Base-by-base conservation (phyloP, 495 filamentous ascomycete genomes). In the Trypethelium eluteriae region DNA sequence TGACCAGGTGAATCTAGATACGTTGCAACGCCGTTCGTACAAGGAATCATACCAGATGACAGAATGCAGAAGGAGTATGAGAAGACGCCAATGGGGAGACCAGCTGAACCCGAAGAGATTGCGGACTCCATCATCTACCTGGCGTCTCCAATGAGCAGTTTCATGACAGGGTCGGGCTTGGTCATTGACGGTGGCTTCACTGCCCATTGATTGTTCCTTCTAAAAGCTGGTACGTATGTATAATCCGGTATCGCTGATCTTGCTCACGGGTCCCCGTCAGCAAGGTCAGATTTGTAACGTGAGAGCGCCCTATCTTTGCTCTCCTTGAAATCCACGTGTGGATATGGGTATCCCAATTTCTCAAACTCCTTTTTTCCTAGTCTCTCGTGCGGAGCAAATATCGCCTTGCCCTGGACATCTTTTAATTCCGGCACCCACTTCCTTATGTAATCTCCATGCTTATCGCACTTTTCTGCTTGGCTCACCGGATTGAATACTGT, bases 381-480 rank as follows among this genome's bases (percentile, higher is more conserved):
- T 49, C 79, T 49, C 38, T 74, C 70, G 67, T 70, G 71, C 0
- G 79, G 79, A 41, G 73, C 74, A 67, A 78, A 81, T 3, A 81
- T 67, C 12, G 76, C 78, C 65, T 79, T 79, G 0, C 78, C 77
- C 63, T 79, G 63, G 49, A 80, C 75, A 16, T 71, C 73, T 67
- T 71, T 73, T 67, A 81, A 69, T 70, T 87, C 84, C 1, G 83
- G 84, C 10, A 87, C 80, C 83, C 84, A 87, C n/a, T 76, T 77
- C 5, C 83, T 70, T 38, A 87, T 86, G 71, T 84, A 87, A 38
- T 83, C 79, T 2, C 84, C 84, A 1, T 83, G 76, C 0, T 78
- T 75, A 70, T 87, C 84, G 65, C 82, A 76, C 73, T 74, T 80
- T 74, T 80, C 77, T n/a, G 78, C 79, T 64, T 81, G 79, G 16